Evolutionary conservation across 106 monocot species (phyloP), one percentile per base, ranked within the genome.

Genomic region (Allium cepa): DNA sequence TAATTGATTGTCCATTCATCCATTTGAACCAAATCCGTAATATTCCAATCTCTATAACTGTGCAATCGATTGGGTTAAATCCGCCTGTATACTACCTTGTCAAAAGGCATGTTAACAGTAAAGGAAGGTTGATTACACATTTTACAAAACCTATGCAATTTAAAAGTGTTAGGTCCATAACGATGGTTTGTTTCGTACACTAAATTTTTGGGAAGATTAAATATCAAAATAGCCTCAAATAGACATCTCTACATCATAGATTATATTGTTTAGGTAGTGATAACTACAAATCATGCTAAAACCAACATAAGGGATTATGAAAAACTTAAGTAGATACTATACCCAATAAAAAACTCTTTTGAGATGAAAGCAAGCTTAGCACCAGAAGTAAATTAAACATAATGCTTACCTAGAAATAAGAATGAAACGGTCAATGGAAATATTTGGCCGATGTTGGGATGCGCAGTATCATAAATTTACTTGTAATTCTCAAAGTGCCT

Each of bases 211-310:
- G 99, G 99, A 13, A 99, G 71, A 79, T 99, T 99, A 50, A 99
- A 90, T 64, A 99, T 99, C 55, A 90, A 90, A 76, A 93, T 99
- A n/a, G 99, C 93, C 72, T 99, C 90, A 79, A 99, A 99, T 46
- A 93, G 99, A 60, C 99, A 99, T 99, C 87, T 90, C 99, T 99
- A 68, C 45, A 68, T 36, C 22, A 22, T 22, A 22, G 22, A 22
- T 22, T 22, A 22, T 22, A 22, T 22, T 22, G 22, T 22, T 22
- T 22, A 22, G 22, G 22, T 22, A 1, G 0, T 22, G 22, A 22
- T 22, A 22, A 22, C 22, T 22, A 1, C 22, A 22, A 22, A 22
- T 22, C 22, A 22, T 22, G 22, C 22, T 22, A 22, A 22, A 22
- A 22, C 26, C 11, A 27, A 73, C 10, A 56, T 13, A 0, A 22